Base-by-base conservation (phyloP, 2,329 filamentous ascomycete species). In the Clarireedia monteithiana region DNA sequence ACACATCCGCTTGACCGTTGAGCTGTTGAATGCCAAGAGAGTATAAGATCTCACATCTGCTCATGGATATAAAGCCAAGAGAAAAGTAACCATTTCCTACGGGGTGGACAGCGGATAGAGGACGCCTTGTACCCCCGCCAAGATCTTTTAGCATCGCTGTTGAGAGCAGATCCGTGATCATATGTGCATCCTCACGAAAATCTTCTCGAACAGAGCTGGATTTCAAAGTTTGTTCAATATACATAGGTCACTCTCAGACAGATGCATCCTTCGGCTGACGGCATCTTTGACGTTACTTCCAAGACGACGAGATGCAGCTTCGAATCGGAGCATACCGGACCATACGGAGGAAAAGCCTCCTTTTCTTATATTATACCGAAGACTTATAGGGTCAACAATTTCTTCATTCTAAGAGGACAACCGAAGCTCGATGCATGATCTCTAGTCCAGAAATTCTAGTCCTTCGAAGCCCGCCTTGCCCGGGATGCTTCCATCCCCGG, bases 21-120 rank as follows among this genome's bases (percentile, higher is more conserved):
- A 53, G 34, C 48, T 53, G 51, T 53, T 53, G 51, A 48, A 53
- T 53, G 51, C 44, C 51, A 53, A 53, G 51, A 17, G 6, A 30
- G 34, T 6, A 48, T 39, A 46, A 40, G 42, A 53, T 53, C 50
- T 53, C 42, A 10, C 15, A 53, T 53, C 51, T 48, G 30, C 30
- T 12, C 39, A 6, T 39, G 14, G 36, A 53, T 48, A 39, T 53
- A 42, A 40, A n/a, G 51, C 51, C 51, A 53, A 53, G 51, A 48
- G 44, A 48, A 53, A 48, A 20, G 44, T 40, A 53, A 48, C 44
- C 30, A 6, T 48, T 34, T 6, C 15, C 14, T 14, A 20, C 38
- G 38, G 17, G 15, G 14, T 40, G 17, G 38, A 40, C 42, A 53
- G 24, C 51, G 44, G 44, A 48, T 53, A n/a, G 38, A 26, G 23